Evolutionary conservation across 805 yeast genomes (phyloP).

Genomic region (Candida germanica): DNA sequence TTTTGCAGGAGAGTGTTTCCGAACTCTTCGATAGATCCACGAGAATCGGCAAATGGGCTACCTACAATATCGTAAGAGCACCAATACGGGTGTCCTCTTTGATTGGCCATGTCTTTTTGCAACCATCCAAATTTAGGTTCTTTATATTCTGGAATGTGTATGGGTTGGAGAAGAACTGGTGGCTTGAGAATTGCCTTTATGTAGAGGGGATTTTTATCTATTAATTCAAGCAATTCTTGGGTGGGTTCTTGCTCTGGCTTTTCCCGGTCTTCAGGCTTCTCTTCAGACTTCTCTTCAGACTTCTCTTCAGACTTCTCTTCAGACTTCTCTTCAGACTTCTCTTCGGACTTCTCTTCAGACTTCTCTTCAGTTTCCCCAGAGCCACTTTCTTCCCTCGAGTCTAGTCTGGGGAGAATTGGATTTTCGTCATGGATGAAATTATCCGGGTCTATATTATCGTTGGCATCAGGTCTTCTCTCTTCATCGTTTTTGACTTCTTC

Average conservation of each 20-base stretch:
- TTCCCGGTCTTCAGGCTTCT: constrained; percentile 2
- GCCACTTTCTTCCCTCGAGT: background rate
- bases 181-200: constrained; percentile 25
- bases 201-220: constrained; percentile 20
- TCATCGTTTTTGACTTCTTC: background rate
- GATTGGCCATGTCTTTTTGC: constrained; percentile 14
- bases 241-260: background rate
- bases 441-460: background rate
- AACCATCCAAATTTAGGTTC: constrained; percentile 31
- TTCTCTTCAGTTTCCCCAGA: background rate
- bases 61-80: constrained; percentile 35
- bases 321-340: background rate
- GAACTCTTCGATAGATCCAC: constrained; percentile 19
- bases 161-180: constrained; percentile 17
- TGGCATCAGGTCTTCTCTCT: background rate
- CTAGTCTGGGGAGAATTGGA: background rate
- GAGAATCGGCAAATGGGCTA: constrained; percentile 14
- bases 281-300: background rate
- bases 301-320: background rate
- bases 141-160: constrained; percentile 13
- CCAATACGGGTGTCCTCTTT: constrained; percentile 24
- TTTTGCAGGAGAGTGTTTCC: constrained; percentile 11
- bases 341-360: background rate
- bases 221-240: constrained; percentile 1
- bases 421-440: background rate